Base-by-base conservation (phyloP, 805 yeast species). In the Metschnikowia gelsemii region DNA sequence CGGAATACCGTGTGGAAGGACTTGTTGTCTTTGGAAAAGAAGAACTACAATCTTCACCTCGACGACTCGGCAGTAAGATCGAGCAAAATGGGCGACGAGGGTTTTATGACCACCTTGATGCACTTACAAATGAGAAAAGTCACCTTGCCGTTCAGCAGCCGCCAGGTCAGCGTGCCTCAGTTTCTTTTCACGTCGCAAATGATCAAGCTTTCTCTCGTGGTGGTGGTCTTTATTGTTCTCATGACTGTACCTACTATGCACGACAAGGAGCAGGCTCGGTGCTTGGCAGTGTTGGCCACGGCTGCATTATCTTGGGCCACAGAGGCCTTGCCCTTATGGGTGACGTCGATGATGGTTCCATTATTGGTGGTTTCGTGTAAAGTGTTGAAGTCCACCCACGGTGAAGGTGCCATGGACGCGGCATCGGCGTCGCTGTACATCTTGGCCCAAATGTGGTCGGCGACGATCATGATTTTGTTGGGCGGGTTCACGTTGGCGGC, bases 1-100 rank as follows among this genome's bases (percentile, higher is more conserved):
- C 77, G 99, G 62, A 89, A 89, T 61, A 91, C 97, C 0, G 97
- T 91, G 21, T 91, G 99, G 99, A 82, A 93, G 59, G 97, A 91
- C 62, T 82, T 91, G 84, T 84, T 91, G 59, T 91, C 93, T 17
- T 64, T 90, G 54, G 52, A 50, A 51, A 43, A 58, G 51, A 51
- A 44, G 8, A 32, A 52, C 29, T 45, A 52, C 32, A 52, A 47
- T 35, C 39, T 55, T 50, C 50, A 27, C 46, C 44, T 45, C 5
- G 57, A 54, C 14, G 47, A 46, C 16, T 34, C 40, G n/a, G 48
- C 54, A 11, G 56, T 48, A 4, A 33, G 51, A 35, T 28, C 38
- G n/a, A 39, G 37, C 36, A 45, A 42, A 54, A 55, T 23, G 61
- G 52, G 52, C 28, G 52, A 49, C 24, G 52, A 49, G 32, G 52